Evolutionary conservation across 177 flowering plant genomes (phyloP).

Genomic region (Telopea speciosissima): DNA sequence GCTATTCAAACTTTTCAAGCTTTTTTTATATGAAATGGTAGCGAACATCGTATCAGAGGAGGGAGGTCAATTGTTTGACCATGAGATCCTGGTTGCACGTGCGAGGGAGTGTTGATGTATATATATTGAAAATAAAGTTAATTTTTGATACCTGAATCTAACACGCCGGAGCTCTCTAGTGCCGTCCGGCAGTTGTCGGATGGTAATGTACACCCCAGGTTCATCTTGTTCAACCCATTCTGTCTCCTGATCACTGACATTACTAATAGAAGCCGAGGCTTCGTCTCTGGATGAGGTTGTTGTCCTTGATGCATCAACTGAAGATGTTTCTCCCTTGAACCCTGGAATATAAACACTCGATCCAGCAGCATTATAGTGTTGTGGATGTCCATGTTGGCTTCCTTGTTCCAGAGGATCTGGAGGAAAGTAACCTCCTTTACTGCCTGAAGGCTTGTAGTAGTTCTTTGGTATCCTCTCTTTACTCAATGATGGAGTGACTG

Average conservation of each 20-base stretch:
- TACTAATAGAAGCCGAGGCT: conserved; percentile 68
- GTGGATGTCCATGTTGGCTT: conserved; percentile 6
- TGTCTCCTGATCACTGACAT: conserved; percentile 73
- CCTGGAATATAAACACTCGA: conserved; percentile 41
- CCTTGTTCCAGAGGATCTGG: background rate
- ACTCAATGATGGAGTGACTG: conserved; percentile 44
- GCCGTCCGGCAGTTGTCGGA: conserved; percentile 83
- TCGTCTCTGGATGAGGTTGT: conserved; percentile 89
- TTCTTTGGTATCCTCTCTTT: conserved; percentile 61
- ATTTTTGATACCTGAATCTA: conserved; percentile 66
- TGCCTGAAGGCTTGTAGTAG: conserved; percentile 39
- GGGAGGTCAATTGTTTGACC: no score
- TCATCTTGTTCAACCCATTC: conserved; percentile 97
- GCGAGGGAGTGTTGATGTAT: no score
- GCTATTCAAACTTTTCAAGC: background rate
- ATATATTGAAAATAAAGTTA: no score
- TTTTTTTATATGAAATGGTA: no score
- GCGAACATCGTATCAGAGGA: no score
- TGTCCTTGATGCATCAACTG: conserved; percentile 75
- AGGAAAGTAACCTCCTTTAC: conserved; percentile 22
- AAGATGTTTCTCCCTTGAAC: conserved; percentile 44
- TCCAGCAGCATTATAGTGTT: conserved; percentile 39
- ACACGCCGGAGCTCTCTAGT: conserved; percentile 90
- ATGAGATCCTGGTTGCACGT: no score
- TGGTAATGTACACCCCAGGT: conserved; percentile 92